These are phyloP conservation scores for Phytophthora colocasiae DNA, from an alignment of 352 stramenopile species.

Conservation along the genomic window DNA sequence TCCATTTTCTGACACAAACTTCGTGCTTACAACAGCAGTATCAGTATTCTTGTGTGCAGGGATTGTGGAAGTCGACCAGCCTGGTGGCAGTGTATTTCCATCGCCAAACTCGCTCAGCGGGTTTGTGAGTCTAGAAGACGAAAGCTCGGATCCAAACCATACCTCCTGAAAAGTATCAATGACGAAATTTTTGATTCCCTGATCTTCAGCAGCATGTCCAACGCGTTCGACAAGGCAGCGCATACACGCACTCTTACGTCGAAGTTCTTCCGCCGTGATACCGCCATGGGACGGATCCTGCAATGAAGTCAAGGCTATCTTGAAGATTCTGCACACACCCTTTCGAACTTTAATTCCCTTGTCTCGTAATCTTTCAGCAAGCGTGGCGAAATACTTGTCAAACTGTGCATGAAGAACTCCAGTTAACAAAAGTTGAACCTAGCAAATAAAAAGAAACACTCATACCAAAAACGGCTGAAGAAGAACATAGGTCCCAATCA, in stretches of 20 bases:
- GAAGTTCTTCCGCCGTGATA: conserved; percentile 44
- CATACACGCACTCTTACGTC: conserved; percentile 72
- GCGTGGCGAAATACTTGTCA: conserved; percentile 80
- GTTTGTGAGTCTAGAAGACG: conserved; percentile 47
- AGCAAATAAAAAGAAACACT: conserved; percentile 3
- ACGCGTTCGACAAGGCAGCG: conserved; percentile 79
- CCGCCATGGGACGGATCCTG: conserved; percentile 17
- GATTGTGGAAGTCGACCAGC: conserved; percentile 49
- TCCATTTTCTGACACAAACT: conserved; percentile 72
- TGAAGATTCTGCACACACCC: conserved; percentile 87
- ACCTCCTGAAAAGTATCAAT: conserved; percentile 89
- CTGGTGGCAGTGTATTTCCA: conserved; percentile 53
- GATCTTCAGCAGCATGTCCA: conserved; percentile 73
- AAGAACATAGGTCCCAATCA: conserved; percentile 85
- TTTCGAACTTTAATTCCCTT: conserved; percentile 89
- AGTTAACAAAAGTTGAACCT: conserved; percentile 1
- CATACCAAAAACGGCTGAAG: conserved; percentile 80
- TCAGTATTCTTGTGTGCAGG: conserved; percentile 2
- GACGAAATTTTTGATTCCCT: conserved; percentile 85
- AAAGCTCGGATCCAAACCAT: conserved; percentile 81
- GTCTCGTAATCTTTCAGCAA: conserved; percentile 77
- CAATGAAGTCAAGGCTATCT: conserved; percentile 40
- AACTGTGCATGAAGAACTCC: conserved; percentile 53
- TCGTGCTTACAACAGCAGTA: conserved; percentile 12
- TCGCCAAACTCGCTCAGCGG: conserved; percentile 46